phyloP scores from a whole-genome alignment of 78 protist species.

The Protostelium mycophagum region DNA sequence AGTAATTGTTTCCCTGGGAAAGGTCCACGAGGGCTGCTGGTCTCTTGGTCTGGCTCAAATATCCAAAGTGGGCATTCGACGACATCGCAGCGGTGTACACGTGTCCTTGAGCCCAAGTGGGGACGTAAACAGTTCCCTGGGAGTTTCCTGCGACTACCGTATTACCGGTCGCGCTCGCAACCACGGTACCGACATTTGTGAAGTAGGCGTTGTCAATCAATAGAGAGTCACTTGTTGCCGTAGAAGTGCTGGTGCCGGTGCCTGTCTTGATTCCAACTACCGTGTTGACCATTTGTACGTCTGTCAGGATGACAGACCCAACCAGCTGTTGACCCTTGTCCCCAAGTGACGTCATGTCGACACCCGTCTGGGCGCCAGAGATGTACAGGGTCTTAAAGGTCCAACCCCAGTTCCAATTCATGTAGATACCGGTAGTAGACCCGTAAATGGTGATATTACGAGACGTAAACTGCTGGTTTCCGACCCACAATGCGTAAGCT shows the following conservation, averaged over 20 bases:
- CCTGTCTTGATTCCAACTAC: background rate
- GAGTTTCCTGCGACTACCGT: background rate
- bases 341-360: background rate
- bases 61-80: background rate
- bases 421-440: background rate
- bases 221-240: background rate
- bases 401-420: background rate
- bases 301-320: background rate
- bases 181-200: background rate
- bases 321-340: background rate
- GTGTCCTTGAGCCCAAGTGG: background rate
- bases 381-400: background rate
- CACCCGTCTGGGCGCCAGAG: background rate
- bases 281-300: background rate
- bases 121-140: background rate
- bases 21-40: background rate
- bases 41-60: background rate
- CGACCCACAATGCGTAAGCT: background rate
- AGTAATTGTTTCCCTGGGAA: background rate
- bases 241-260: background rate
- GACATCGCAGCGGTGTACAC: background rate
- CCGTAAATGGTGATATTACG: background rate
- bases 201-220: background rate
- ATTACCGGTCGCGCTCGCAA: background rate
- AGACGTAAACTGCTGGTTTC: background rate